phyloP scores from a whole-genome alignment of 2,329 filamentous ascomycete species.

The Bipolaris zeicola region DNA sequence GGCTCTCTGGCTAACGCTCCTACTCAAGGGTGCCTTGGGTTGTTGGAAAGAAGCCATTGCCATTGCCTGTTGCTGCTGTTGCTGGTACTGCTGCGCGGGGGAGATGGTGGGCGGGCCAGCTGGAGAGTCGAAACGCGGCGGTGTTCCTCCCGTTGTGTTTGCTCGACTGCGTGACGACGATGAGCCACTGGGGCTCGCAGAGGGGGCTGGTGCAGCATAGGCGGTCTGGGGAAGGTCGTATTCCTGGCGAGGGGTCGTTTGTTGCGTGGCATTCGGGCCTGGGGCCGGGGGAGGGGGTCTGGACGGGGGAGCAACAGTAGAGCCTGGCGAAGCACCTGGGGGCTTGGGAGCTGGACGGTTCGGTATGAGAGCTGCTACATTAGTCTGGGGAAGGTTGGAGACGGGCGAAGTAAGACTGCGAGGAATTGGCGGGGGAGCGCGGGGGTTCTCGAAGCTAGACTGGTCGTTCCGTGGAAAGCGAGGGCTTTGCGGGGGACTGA shows the following conservation, averaged over 20 bases:
- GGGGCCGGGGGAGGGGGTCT: conserved; percentile 63
- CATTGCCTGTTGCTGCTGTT: conserved; percentile 83
- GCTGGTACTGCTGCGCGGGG: conserved; percentile 63
- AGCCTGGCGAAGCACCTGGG: conserved; percentile 60
- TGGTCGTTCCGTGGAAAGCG: conserved; percentile 87
- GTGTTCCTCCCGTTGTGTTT: conserved; percentile 51
- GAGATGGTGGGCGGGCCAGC: conserved; percentile 44
- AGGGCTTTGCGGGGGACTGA: conserved; percentile 81
- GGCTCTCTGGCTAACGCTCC: conserved; percentile 72
- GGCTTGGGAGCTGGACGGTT: conserved; percentile 85
- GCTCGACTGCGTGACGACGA: conserved; percentile 50
- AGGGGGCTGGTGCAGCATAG: conserved; percentile 51
- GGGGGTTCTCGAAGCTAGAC: conserved; percentile 96
- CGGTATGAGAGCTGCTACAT: conserved; percentile 65
- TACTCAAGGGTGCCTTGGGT: conserved; percentile 73
- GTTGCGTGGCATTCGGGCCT: conserved; percentile 49
- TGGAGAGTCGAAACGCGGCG: conserved; percentile 54
- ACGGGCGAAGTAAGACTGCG: conserved; percentile 49
- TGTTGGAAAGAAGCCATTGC: conserved; percentile 69
- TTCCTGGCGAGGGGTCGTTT: conserved; percentile 39
- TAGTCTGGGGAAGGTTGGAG: conserved; percentile 48
- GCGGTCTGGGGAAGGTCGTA: conserved; percentile 51
- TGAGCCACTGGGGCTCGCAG: conserved; percentile 46
- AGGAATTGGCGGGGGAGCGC: conserved; percentile 89
- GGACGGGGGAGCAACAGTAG: conserved; percentile 58